These are phyloP conservation scores for Articulospora tetracladia DNA, from an alignment of 495 filamentous ascomycete species.

Conservation along the genomic window DNA sequence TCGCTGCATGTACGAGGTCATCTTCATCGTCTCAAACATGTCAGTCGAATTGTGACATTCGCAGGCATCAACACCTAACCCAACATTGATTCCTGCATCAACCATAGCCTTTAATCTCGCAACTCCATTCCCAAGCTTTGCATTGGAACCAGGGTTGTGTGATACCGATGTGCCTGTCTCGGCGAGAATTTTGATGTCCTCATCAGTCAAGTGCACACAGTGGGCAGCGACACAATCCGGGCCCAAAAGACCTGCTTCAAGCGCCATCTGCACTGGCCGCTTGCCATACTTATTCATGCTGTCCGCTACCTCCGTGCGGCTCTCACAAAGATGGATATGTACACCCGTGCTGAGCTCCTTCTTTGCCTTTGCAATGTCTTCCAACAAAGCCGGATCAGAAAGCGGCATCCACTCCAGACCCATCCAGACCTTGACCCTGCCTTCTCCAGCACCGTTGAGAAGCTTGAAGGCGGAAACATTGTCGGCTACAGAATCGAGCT, in stretches of 20 bases:
- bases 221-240: constrained; percentile 7
- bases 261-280: neutral
- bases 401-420: constrained; percentile 12
- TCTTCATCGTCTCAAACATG: constrained; percentile 12
- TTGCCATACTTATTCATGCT: constrained; percentile 10
- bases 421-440: constrained; percentile 5
- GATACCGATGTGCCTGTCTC: constrained; percentile 6
- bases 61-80: constrained; percentile 3
- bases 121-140: constrained; percentile 8
- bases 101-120: constrained; percentile 5
- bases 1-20: constrained; percentile 8
- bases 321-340: constrained; percentile 9
- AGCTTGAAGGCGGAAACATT: constrained; percentile 5
- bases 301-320: neutral
- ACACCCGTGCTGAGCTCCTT: constrained; percentile 1
- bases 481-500: constrained; percentile 1
- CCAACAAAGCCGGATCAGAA: neutral
- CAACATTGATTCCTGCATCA: constrained; percentile 8
- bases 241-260: constrained; percentile 5
- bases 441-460: neutral
- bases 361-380: constrained; percentile 1
- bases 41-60: constrained; percentile 11
- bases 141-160: constrained; percentile 9
- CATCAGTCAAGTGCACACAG: constrained; percentile 1
- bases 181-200: neutral